A percentile compares a stretch with the other conserved stretches of the same genome.
phyloP scores from a whole-genome alignment of 2,329 filamentous ascomycete species.

The Cytospora chrysosperma region DNA sequence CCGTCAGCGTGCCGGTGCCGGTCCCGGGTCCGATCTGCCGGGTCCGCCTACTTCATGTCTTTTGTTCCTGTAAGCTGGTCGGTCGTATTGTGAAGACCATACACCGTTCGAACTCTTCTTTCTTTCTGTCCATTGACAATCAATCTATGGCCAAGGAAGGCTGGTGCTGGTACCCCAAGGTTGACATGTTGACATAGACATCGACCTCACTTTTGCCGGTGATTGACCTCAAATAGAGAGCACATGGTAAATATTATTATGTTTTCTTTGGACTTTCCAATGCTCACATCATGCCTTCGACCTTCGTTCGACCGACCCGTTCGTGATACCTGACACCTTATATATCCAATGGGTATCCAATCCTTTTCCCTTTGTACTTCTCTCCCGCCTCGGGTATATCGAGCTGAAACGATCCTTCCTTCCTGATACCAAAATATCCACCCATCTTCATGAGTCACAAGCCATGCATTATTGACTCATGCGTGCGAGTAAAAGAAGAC shows the following conservation, averaged over 20 bases:
- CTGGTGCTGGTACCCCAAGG: too few relatives aligned
- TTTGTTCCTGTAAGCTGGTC: too few relatives aligned
- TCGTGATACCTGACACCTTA: not conserved
- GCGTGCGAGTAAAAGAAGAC: not conserved
- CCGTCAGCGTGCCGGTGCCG: not conserved
- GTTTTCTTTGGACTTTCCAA: not conserved
- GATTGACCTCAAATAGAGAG: too few relatives aligned
- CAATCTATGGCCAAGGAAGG: too few relatives aligned
- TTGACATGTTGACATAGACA: too few relatives aligned
- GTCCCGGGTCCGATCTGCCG: not conserved
- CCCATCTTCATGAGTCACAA: too few relatives aligned
- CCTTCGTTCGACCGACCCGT: not conserved
- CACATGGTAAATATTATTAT: not conserved
- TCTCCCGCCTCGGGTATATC: slow-evolving; percentile 2
- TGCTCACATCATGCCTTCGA: too few relatives aligned
- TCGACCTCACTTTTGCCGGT: too few relatives aligned
- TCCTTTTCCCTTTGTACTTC: not conserved
- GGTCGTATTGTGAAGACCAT: too few relatives aligned
- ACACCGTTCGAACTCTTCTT: too few relatives aligned
- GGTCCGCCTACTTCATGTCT: too few relatives aligned
- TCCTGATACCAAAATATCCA: slow-evolving; percentile 1
- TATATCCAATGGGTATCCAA: not conserved
- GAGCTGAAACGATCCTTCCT: not conserved
- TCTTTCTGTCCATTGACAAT: too few relatives aligned
- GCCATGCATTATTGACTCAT: slow-evolving; percentile 1